phyloP scores from a whole-genome alignment of 2,329 filamentous ascomycete species.

The Alternaria infectoria region DNA sequence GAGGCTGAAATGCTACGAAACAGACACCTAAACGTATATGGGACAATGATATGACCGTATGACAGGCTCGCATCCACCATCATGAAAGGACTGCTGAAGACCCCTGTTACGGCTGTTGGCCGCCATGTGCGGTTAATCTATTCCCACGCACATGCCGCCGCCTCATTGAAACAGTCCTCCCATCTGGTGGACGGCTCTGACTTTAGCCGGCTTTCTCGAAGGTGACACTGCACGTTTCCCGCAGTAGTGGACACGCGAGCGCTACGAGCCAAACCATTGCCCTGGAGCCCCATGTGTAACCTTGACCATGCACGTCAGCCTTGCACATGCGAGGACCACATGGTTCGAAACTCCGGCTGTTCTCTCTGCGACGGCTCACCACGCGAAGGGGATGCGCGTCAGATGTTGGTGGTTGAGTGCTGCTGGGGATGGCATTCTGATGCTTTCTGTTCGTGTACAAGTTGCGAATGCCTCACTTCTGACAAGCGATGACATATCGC shows the following conservation, averaged over 20 bases:
- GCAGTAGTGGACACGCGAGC: slow-evolving; percentile 8
- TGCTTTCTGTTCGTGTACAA: background rate
- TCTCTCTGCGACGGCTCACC: background rate
- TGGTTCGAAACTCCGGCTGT: slow-evolving; percentile 1
- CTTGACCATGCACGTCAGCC: slow-evolving; percentile 22
- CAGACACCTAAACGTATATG: slow-evolving; percentile 1
- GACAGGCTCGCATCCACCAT: background rate
- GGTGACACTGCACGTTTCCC: slow-evolving; percentile 6
- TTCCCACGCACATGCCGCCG: background rate
- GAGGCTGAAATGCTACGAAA: slow-evolving; percentile 1
- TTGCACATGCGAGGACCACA: slow-evolving; percentile 13
- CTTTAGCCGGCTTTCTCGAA: slow-evolving; percentile 15
- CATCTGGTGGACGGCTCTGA: background rate
- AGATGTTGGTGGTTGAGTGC: background rate
- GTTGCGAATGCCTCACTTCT: background rate
- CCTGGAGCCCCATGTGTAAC: slow-evolving; percentile 9
- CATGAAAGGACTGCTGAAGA: background rate
- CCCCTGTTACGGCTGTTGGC: background rate
- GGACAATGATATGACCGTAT: background rate
- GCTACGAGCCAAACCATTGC: slow-evolving; percentile 17
- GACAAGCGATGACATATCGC: background rate
- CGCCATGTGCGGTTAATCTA: background rate
- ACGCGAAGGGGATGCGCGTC: background rate
- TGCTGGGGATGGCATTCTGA: background rate
- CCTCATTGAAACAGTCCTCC: slow-evolving; percentile 2